Conservation (phyloP, 176 grass and related monocot species). For the Eleusine coracana region DNA sequence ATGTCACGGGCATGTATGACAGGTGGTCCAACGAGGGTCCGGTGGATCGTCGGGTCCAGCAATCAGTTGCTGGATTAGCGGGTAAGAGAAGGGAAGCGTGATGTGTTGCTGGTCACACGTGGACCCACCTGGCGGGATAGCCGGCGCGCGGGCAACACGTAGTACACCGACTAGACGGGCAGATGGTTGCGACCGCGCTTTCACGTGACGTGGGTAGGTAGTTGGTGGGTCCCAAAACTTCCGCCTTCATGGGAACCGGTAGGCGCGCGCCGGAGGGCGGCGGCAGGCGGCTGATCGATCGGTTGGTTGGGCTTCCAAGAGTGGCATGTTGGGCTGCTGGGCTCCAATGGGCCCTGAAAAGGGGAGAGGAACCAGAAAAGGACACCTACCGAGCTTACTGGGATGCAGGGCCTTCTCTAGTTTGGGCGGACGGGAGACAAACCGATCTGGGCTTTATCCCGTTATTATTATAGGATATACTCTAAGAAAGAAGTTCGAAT, state of each 20-base stretch:
- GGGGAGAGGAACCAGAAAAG: too few relatives aligned
- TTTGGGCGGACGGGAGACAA: neutral
- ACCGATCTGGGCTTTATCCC: too few relatives aligned
- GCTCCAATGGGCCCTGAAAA: too few relatives aligned
- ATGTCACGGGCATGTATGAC: constrained; percentile 29
- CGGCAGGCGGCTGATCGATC: neutral
- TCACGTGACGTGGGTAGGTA: constrained; percentile 38
- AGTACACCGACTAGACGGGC: neutral
- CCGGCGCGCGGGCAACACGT: constrained; percentile 6
- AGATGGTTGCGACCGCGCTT: constrained; percentile 34
- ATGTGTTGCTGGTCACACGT: neutral
- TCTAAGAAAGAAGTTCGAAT: too few relatives aligned
- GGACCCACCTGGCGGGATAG: neutral
- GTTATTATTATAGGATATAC: too few relatives aligned
- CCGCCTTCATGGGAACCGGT: constrained; percentile 35
- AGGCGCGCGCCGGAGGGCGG: too few relatives aligned
- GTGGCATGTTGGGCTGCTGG: neutral
- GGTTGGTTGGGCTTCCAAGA: neutral
- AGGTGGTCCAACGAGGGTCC: neutral
- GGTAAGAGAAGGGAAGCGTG: constrained; percentile 16
- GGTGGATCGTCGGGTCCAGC: neutral
- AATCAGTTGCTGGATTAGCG: neutral
- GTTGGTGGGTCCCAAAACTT: neutral
- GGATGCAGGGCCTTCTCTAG: neutral
- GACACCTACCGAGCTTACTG: neutral